Evolutionary conservation across 129 eudicot species (phyloP).

Genomic region (Centaurea solstitialis): DNA sequence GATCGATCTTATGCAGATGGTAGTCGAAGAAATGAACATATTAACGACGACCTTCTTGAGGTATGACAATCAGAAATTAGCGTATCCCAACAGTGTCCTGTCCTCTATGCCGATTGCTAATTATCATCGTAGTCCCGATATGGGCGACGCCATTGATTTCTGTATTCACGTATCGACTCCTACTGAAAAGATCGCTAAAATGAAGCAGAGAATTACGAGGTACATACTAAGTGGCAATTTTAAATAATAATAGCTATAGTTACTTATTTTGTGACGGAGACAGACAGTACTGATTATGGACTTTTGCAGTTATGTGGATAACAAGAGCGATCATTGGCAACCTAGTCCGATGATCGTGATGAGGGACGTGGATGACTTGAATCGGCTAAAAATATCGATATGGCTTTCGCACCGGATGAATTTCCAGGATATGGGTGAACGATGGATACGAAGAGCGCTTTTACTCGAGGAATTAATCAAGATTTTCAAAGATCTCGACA

Average conservation of each 20-base stretch:
- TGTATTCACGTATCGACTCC: slow-evolving; percentile 53
- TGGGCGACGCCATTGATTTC: slow-evolving; percentile 59
- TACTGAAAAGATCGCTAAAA: slow-evolving; percentile 35
- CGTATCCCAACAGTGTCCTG: slow-evolving; percentile 48
- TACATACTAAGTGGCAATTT: background rate
- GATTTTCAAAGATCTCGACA: slow-evolving; percentile 47
- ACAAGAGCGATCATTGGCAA: slow-evolving; percentile 60
- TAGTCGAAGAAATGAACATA: slow-evolving; percentile 61
- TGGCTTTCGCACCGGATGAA: slow-evolving; percentile 60
- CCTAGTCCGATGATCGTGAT: slow-evolving; percentile 46
- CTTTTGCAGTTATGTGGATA: slow-evolving; percentile 46
- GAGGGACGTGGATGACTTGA: slow-evolving; percentile 46
- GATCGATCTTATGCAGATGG: slow-evolving; percentile 31
- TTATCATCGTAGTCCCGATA: slow-evolving; percentile 54
- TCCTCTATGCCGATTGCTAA: slow-evolving; percentile 49
- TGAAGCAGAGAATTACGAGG: slow-evolving; percentile 48
- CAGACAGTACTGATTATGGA: background rate
- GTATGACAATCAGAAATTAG: slow-evolving; percentile 49
- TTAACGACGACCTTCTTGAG: slow-evolving; percentile 51
- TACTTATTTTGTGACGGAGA: background rate
- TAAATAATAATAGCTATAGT: background rate
- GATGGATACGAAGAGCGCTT: slow-evolving; percentile 55
- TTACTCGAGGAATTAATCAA: slow-evolving; percentile 52
- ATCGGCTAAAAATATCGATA: slow-evolving; percentile 48
- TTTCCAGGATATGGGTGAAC: slow-evolving; percentile 59